phyloP scores from a whole-genome alignment of 768 basidiomycete species.

The Kockovaella imperatae region DNA sequence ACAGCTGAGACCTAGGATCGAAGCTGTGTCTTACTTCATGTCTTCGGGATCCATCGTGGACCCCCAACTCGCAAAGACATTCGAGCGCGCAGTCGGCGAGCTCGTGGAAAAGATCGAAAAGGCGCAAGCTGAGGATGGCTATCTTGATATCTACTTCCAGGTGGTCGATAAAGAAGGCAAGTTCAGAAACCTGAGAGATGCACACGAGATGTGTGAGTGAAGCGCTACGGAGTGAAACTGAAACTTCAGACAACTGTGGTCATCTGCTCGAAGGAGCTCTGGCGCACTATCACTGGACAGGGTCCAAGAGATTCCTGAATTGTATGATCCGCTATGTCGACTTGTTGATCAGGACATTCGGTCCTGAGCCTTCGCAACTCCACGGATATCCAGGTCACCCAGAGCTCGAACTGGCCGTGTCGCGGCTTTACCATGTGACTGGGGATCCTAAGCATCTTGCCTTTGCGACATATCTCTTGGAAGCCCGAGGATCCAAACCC shows the following conservation, averaged over 20 bases:
- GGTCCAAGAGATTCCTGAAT: constrained; percentile 14
- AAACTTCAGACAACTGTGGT: constrained; percentile 17
- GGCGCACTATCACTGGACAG: constrained; percentile 18
- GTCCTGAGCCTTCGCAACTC: constrained; percentile 11
- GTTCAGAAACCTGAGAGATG: constrained; percentile 23
- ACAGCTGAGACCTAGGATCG: constrained; percentile 16
- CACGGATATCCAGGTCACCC: constrained; percentile 33
- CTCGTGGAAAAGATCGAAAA: constrained; percentile 23
- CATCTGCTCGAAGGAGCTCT: constrained; percentile 22
- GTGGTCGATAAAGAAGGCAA: constrained; percentile 18
- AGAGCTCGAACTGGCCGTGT: constrained; percentile 27
- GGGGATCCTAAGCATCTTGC: constrained; percentile 13
- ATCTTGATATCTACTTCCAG: constrained; percentile 22
- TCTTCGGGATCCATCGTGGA: constrained; percentile 5
- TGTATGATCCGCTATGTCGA: constrained; percentile 27
- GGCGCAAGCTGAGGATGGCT: constrained; percentile 24
- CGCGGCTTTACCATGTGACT: constrained; percentile 20
- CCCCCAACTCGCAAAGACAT: constrained; percentile 10
- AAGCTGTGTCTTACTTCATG: constrained; percentile 24
- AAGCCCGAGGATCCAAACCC: constrained; percentile 10
- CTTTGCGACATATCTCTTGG: constrained; percentile 18
- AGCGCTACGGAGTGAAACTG: background rate
- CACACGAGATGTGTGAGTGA: constrained; percentile 28
- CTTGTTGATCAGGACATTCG: constrained; percentile 17
- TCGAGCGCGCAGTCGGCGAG: constrained; percentile 12